phyloP scores from a whole-genome alignment of 129 eudicot genomes.

The Saposhnikovia divaricata region DNA sequence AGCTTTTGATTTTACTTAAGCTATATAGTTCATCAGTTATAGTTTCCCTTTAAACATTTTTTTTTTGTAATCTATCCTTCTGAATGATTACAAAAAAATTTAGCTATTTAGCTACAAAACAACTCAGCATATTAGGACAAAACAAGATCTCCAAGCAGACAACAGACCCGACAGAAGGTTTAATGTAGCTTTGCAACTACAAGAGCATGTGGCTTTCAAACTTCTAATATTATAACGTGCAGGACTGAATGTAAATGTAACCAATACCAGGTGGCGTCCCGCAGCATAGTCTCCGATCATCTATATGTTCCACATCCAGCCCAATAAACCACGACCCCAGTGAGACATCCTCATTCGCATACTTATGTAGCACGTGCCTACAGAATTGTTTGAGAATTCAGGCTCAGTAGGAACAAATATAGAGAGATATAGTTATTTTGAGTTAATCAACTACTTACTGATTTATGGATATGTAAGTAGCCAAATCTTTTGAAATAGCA shows the following conservation, averaged over 20 bases:
- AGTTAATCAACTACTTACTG: slow-evolving; percentile 39
- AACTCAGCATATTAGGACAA: background rate
- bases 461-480: slow-evolving; percentile 71
- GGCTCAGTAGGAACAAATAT: background rate
- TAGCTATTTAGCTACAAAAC: background rate
- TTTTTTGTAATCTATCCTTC: background rate
- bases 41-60: background rate
- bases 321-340: slow-evolving; percentile 92
- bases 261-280: slow-evolving; percentile 91
- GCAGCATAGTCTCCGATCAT: slow-evolving; percentile 75
- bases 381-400: background rate
- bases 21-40: background rate
- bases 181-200: background rate
- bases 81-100: background rate
- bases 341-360: slow-evolving; percentile 85
- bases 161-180: background rate
- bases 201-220: background rate
- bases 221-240: background rate
- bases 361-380: slow-evolving; percentile 78
- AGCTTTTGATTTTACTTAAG: background rate
- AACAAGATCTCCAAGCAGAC: background rate
- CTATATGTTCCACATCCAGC: slow-evolving; percentile 69
- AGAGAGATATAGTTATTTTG: background rate
- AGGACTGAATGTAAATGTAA: background rate
- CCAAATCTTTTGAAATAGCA: slow-evolving; percentile 84